Evolutionary conservation across 2,329 filamentous ascomycete species (phyloP).

Genomic region (Colletotrichum truncatum): DNA sequence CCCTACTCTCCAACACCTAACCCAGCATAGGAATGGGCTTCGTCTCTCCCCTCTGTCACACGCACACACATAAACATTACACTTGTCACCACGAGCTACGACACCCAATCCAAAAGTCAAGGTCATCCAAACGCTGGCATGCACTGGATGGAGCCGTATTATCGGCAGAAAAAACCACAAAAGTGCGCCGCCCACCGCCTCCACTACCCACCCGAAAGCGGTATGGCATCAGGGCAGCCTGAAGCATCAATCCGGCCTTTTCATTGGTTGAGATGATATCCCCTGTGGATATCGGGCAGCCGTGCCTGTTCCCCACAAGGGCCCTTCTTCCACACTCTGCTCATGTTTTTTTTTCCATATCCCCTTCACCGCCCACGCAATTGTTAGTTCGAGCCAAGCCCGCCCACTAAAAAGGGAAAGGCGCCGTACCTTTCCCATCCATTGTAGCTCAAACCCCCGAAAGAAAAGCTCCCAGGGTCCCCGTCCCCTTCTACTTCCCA

Average conservation of each 20-base stretch:
- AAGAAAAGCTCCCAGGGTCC: neutral
- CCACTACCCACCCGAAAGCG: conserved; percentile 23
- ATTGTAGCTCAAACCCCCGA: no score
- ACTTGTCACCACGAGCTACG: neutral
- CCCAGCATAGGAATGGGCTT: no score
- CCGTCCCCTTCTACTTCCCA: neutral
- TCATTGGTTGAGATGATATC: neutral
- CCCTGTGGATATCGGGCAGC: neutral
- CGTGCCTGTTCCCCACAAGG: neutral
- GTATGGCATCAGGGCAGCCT: conserved; percentile 29
- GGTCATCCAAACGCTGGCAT: neutral
- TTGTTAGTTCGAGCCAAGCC: no score
- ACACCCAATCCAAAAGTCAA: neutral
- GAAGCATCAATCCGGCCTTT: neutral
- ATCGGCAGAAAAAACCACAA: conserved; percentile 26
- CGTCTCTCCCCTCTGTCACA: no score
- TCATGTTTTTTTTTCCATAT: neutral
- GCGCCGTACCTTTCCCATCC: neutral
- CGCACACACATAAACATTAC: no score
- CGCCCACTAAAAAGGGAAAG: neutral
- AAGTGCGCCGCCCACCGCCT: conserved; percentile 24
- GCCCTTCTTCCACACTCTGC: neutral
- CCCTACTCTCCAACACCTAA: neutral
- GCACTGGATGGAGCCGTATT: conserved; percentile 12
- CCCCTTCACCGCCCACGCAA: conserved; percentile 19